Evolutionary conservation across 306 rosid genomes (phyloP).

Genomic region (Cercis canadensis): DNA sequence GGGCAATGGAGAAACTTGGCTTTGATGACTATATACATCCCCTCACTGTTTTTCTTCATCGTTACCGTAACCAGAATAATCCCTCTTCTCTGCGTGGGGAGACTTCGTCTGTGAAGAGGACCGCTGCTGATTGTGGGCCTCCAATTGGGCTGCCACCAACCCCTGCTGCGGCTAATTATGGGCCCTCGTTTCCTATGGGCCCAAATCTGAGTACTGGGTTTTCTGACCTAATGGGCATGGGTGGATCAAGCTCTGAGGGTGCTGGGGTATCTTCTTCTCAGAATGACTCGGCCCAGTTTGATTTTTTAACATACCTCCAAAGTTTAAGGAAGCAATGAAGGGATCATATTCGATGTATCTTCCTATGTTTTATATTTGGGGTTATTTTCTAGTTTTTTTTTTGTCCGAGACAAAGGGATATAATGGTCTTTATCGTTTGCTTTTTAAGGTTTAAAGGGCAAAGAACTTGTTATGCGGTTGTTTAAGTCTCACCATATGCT

Average conservation of each 20-base stretch:
- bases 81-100: background rate
- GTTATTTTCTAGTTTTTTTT: no score
- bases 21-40: constrained; percentile 15
- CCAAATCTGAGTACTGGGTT: background rate
- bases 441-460: no score
- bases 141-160: background rate
- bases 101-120: no score
- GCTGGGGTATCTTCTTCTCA: background rate
- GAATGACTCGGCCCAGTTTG: background rate
- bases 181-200: background rate
- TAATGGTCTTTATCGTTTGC: no score
- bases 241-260: background rate
- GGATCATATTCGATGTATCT: no score
- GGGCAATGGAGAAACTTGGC: constrained; percentile 62
- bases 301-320: no score
- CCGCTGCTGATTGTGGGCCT: no score
- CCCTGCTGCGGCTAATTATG: background rate
- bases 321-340: no score
- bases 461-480: no score
- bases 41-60: constrained; percentile 43
- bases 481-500: no score
- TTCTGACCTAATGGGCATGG: background rate
- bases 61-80: constrained; percentile 46
- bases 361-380: no score
- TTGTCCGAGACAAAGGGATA: no score